Evolutionary conservation across 2,329 filamentous ascomycete species (phyloP).

Genomic region (Aspergillus sp.): DNA sequence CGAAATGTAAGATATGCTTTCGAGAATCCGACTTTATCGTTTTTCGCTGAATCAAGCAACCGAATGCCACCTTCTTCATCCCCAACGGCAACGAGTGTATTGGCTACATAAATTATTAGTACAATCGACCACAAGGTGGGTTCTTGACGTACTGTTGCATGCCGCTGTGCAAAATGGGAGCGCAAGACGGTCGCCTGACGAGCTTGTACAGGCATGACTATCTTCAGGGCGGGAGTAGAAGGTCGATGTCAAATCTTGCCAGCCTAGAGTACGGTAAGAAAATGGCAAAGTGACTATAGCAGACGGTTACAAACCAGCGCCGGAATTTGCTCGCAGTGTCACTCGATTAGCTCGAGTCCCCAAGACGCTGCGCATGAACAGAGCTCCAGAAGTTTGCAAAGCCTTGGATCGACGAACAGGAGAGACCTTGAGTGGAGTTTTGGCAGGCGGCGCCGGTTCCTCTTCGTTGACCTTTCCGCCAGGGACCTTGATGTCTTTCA

Average conservation of each 20-base stretch:
- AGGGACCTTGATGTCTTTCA: conserved; percentile 29
- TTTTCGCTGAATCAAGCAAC: conserved; percentile 60
- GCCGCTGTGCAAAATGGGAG: conserved; percentile 66
- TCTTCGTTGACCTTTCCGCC: conserved; percentile 16
- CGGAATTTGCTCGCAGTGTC: conserved; percentile 36
- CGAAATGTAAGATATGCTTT: conserved; percentile 59
- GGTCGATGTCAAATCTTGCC: conserved; percentile 59
- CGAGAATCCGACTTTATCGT: conserved; percentile 53
- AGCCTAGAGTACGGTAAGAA: conserved; percentile 41
- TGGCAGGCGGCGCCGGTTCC: conserved; percentile 18
- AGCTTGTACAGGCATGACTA: conserved; percentile 48
- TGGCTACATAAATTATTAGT: conserved; percentile 45
- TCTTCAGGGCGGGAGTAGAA: conserved; percentile 62
- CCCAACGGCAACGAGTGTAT: conserved; percentile 67
- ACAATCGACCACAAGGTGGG: neutral
- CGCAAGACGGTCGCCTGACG: conserved; percentile 40
- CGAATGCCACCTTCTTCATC: conserved; percentile 68
- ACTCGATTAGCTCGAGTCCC: conserved; percentile 31
- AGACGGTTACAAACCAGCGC: conserved; percentile 33
- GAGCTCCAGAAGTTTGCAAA: conserved; percentile 36
- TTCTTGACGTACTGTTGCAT: conserved; percentile 60
- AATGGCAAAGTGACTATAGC: neutral
- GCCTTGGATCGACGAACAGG: conserved; percentile 38
- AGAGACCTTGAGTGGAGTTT: conserved; percentile 25
- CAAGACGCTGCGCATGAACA: conserved; percentile 40